phyloP scores from a whole-genome alignment of 1,284 basidiomycete genomes.

The Ustilago xerochloae region DNA sequence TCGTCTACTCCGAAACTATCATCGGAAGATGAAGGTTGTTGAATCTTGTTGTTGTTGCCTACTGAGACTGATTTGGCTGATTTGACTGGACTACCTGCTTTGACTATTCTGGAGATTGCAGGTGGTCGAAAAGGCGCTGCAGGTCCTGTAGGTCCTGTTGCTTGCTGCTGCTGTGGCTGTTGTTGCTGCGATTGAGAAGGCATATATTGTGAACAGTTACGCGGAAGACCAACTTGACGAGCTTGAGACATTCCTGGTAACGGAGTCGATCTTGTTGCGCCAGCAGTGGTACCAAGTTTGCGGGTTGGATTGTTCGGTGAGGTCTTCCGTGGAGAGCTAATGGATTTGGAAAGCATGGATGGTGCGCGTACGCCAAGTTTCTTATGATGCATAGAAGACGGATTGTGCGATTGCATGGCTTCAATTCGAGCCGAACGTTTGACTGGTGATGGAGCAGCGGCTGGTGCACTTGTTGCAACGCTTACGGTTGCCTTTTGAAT shows the following conservation, averaged over 20 bases:
- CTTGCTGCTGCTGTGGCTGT: background rate
- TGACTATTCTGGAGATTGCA: conserved; percentile 11
- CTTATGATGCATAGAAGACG: conserved; percentile 11
- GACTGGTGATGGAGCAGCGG: conserved; percentile 18
- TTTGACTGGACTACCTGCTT: conserved; percentile 5
- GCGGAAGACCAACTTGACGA: conserved; percentile 35
- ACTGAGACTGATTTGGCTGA: background rate
- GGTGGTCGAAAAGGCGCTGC: conserved; percentile 44
- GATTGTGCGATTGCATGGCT: conserved; percentile 43
- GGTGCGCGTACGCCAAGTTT: conserved; percentile 40
- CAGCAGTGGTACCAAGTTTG: background rate
- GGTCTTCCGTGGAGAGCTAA: conserved; percentile 20
- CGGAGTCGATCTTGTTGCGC: conserved; percentile 8
- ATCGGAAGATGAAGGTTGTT: conserved; percentile 23
- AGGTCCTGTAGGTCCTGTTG: conserved; percentile 5
- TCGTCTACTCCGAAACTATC: conserved; percentile 50
- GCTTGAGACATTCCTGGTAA: conserved; percentile 40
- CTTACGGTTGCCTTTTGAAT: background rate
- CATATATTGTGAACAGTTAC: conserved; percentile 28
- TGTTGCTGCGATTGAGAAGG: conserved; percentile 9
- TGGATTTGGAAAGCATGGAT: conserved; percentile 13
- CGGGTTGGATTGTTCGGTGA: background rate
- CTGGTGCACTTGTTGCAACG: background rate
- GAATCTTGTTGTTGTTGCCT: background rate
- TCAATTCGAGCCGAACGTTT: conserved; percentile 44